Conservation (phyloP, 768 basidiomycete genomes). For the Astraeus odoratus region DNA sequence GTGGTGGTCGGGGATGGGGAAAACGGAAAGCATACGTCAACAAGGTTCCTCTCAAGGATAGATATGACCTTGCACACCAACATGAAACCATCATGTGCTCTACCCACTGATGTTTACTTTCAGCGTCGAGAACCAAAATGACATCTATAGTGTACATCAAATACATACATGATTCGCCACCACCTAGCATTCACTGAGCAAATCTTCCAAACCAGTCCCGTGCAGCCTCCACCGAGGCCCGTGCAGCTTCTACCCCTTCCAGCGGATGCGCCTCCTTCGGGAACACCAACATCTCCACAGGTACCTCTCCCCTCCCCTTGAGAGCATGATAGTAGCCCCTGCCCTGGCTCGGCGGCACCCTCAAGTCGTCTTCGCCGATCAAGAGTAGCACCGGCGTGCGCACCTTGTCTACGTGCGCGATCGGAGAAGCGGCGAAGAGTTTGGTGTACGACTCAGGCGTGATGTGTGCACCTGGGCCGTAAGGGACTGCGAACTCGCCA, state of each 20-base stretch:
- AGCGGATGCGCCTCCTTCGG: conserved; percentile 57
- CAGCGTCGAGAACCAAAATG: too few species aligned
- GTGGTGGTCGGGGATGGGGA: too few species aligned
- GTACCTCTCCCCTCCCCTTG: conserved; percentile 34
- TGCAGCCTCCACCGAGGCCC: conserved; percentile 44
- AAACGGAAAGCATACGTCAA: too few species aligned
- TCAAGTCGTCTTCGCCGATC: conserved; percentile 52
- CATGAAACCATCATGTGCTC: too few species aligned
- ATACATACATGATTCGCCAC: too few species aligned
- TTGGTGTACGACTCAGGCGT: conserved; percentile 37
- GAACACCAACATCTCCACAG: conserved; percentile 55
- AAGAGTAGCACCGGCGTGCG: conserved; percentile 48
- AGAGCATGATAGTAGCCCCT: conserved; percentile 60
- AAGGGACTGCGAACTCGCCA: conserved; percentile 36
- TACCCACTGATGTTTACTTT: too few species aligned
- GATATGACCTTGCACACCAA: too few species aligned
- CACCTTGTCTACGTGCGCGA: conserved; percentile 45
- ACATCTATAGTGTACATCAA: too few species aligned
- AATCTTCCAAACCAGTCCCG: conserved; percentile 42
- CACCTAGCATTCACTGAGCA: background rate
- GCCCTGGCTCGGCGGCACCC: conserved; percentile 59
- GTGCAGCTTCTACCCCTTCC: conserved; percentile 57
- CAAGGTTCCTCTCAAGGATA: too few species aligned
- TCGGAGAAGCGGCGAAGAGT: conserved; percentile 49
- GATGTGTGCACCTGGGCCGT: conserved; percentile 30